Percentiles rank a stretch among this genome's conserved stretches.
Conservation (phyloP, 495 filamentous ascomycete species). For the Lasiosphaeriaceae sp. region DNA sequence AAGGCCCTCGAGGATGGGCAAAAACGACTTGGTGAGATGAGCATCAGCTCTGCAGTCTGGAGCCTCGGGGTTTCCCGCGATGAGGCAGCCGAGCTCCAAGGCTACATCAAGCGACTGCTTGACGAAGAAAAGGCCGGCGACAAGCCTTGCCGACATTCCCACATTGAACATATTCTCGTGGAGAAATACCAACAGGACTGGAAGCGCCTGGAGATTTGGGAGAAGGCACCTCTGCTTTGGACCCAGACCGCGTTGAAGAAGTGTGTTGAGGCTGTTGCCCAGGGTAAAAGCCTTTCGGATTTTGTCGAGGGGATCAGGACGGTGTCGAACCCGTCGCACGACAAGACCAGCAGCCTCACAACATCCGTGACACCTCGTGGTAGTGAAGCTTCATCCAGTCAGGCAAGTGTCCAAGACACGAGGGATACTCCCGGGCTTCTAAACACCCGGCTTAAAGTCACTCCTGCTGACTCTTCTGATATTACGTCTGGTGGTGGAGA, state of each 20-base stretch:
- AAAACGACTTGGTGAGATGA: background rate
- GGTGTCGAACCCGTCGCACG: background rate
- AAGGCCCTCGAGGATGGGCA: background rate
- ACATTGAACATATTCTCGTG: conserved; percentile 3
- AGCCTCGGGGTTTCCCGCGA: conserved; percentile 11
- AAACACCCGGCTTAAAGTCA: too few species aligned
- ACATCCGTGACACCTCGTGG: too few species aligned
- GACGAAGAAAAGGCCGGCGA: conserved; percentile 3
- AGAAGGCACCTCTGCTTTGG: background rate
- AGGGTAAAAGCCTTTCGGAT: background rate
- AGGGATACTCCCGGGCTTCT: too few species aligned
- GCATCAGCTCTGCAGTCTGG: background rate
- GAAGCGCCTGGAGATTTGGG: conserved; percentile 4
- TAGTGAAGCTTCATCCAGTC: too few species aligned
- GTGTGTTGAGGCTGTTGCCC: conserved; percentile 5
- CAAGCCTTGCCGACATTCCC: background rate
- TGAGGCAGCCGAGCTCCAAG: conserved; percentile 14
- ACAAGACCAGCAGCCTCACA: too few species aligned
- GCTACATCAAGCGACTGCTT: conserved; percentile 18
- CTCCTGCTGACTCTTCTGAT: too few species aligned
- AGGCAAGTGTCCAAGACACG: too few species aligned
- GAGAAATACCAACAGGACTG: background rate
- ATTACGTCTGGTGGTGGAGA: too few species aligned
- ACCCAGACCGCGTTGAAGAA: background rate
- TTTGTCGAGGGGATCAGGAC: background rate